Percentiles rank a stretch among this genome's conserved stretches.
Conservation (phyloP, 257 asterid genomes). For the Primulina huaijiensis region DNA sequence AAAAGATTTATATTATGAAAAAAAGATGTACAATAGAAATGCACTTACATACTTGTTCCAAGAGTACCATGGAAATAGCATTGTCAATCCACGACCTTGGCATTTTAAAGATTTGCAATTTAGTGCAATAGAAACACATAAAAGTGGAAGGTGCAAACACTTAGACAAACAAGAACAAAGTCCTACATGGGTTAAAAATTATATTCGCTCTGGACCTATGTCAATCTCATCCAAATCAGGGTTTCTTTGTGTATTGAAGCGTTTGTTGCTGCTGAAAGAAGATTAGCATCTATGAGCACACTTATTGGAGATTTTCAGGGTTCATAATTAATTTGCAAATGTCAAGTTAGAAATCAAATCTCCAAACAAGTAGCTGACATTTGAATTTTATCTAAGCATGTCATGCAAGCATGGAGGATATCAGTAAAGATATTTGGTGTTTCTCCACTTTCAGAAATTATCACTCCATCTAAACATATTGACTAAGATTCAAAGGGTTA, state of each 20-base stretch:
- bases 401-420: background rate
- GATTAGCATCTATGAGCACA: background rate
- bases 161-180: background rate
- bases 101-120: background rate
- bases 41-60: background rate
- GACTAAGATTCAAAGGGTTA: slow-evolving; percentile 3
- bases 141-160: background rate
- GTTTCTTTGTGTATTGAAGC: background rate
- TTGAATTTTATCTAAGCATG: background rate
- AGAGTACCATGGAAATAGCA: background rate
- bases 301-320: slow-evolving; percentile 3
- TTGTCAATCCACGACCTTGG: slow-evolving; percentile 11
- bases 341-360: background rate
- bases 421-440: slow-evolving; percentile 4
- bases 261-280: background rate
- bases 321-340: slow-evolving; percentile 6
- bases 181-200: background rate
- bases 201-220: background rate
- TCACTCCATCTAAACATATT: background rate
- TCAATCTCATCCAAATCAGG: slow-evolving; percentile 5
- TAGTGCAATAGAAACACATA: background rate
- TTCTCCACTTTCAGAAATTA: slow-evolving; percentile 18
- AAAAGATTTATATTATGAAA: background rate
- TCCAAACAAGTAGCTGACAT: background rate
- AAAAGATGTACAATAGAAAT: background rate